Conservation (phyloP, 176 grass and related monocot species). For the Zoysia pacifica region DNA sequence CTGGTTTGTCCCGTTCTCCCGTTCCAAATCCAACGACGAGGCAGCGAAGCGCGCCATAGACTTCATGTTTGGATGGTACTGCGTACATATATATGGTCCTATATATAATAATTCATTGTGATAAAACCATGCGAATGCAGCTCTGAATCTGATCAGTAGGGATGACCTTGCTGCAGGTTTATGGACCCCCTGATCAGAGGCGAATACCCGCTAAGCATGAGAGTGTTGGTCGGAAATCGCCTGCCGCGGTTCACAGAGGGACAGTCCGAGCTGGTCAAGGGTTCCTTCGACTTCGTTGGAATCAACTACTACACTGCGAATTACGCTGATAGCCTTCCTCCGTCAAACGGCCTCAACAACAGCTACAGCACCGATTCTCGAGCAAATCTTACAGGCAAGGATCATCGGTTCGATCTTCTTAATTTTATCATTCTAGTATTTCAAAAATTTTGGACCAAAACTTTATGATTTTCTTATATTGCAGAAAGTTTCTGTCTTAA, state of each 20-base stretch:
- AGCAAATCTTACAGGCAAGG: slow-evolving; percentile 32
- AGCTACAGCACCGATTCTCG: slow-evolving; percentile 46
- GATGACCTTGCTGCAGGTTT: slow-evolving; percentile 31
- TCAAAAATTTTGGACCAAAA: neutral
- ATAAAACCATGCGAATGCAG: neutral
- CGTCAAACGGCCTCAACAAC: slow-evolving; percentile 37
- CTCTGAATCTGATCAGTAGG: neutral
- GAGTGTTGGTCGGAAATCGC: slow-evolving; percentile 41
- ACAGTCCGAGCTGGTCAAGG: slow-evolving; percentile 48
- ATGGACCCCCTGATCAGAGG: slow-evolving; percentile 54
- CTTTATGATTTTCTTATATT: too few relatives aligned
- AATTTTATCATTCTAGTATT: neutral
- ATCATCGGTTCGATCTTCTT: neutral
- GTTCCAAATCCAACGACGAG: slow-evolving; percentile 42
- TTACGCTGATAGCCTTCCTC: slow-evolving; percentile 39
- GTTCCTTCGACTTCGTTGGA: slow-evolving; percentile 68
- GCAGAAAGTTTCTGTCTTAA: too few relatives aligned
- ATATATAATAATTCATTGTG: neutral
- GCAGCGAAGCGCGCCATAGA: slow-evolving; percentile 50
- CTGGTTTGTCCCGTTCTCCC: slow-evolving; percentile 60
- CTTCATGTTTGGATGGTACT: slow-evolving; percentile 83
- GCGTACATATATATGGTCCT: neutral
- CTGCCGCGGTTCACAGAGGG: slow-evolving; percentile 57
- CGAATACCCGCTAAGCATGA: slow-evolving; percentile 54
- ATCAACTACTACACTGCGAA: slow-evolving; percentile 60